Percentiles rank a stretch among this genome's conserved stretches.
Evolutionary conservation across 192 early-diverging fungal genomes (phyloP).

Genomic region (Rhizoclosmatium sp.): DNA sequence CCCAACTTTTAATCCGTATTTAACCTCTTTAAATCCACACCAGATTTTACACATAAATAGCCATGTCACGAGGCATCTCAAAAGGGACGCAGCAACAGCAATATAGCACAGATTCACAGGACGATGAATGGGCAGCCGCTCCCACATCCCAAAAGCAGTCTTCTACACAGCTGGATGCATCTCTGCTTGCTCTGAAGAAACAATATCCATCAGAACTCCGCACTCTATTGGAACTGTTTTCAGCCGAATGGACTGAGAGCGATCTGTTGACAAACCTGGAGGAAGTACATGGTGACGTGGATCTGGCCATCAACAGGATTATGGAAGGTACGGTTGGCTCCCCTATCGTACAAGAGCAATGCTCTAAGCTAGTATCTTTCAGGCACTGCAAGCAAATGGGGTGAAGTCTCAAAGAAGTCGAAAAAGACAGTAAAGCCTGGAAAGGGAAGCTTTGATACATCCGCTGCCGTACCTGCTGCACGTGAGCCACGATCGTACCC

Average conservation of each 20-base stretch:
- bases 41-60: neutral
- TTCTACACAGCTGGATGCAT: slow-evolving; percentile 23
- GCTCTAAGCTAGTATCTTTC: neutral
- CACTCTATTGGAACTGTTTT: slow-evolving; percentile 52
- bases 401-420: slow-evolving; percentile 26
- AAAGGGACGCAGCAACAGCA: neutral
- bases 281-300: slow-evolving; percentile 87
- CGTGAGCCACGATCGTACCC: slow-evolving; percentile 61
- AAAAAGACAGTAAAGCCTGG: slow-evolving; percentile 27
- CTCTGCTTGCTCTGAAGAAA: slow-evolving; percentile 34
- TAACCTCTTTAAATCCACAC: neutral
- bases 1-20: neutral
- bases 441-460: slow-evolving; percentile 10
- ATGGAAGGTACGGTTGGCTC: slow-evolving; percentile 67
- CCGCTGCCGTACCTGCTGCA: slow-evolving; percentile 16
- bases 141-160: neutral
- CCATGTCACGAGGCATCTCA: slow-evolving; percentile 18
- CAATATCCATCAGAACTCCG: slow-evolving; percentile 34
- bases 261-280: slow-evolving; percentile 86
- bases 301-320: slow-evolving; percentile 81
- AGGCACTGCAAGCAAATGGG: slow-evolving; percentile 44
- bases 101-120: neutral
- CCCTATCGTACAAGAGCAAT: neutral
- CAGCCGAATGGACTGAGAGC: slow-evolving; percentile 80
- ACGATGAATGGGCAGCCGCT: slow-evolving; percentile 28